These are phyloP conservation scores for Arthrobotrys musiformis DNA, from an alignment of 2,329 filamentous ascomycete genomes.

Conservation along the genomic window DNA sequence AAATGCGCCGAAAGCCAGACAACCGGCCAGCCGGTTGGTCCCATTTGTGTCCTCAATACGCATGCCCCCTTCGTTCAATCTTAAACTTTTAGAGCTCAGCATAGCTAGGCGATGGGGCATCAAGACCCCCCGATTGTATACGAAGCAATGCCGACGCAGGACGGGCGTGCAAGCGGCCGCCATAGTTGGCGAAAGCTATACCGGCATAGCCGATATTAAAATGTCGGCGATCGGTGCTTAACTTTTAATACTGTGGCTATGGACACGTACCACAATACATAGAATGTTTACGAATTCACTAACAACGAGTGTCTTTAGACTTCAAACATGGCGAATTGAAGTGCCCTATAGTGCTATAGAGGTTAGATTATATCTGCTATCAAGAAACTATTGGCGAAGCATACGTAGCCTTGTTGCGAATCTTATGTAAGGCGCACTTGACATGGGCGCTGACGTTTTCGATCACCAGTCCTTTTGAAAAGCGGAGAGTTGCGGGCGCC, in stretches of 20 bases:
- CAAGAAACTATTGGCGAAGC: slow-evolving; percentile 15
- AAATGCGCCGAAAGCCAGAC: background rate
- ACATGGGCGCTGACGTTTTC: background rate
- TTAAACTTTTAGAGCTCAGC: background rate
- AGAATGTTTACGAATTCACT: background rate
- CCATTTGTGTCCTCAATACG: background rate
- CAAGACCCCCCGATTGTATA: background rate
- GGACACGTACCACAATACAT: background rate
- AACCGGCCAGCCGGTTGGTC: background rate
- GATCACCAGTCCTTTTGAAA: background rate
- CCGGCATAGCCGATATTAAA: slow-evolving; percentile 1
- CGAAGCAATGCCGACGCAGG: background rate
- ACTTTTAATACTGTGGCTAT: background rate
- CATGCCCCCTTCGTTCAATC: background rate
- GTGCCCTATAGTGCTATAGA: background rate
- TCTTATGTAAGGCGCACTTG: slow-evolving; percentile 48
- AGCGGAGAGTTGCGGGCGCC: background rate
- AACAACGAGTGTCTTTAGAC: background rate
- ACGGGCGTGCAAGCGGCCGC: background rate
- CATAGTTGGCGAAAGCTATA: background rate
- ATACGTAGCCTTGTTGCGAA: slow-evolving; percentile 37
- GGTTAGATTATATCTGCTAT: slow-evolving; percentile 3
- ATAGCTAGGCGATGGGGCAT: background rate
- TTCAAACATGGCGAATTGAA: background rate
- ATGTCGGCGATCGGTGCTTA: slow-evolving; percentile 1